Percentiles rank a stretch among this genome's conserved stretches.
Evolutionary conservation across 768 basidiomycete species (phyloP).

Genomic region (Amanita subjunquillea): DNA sequence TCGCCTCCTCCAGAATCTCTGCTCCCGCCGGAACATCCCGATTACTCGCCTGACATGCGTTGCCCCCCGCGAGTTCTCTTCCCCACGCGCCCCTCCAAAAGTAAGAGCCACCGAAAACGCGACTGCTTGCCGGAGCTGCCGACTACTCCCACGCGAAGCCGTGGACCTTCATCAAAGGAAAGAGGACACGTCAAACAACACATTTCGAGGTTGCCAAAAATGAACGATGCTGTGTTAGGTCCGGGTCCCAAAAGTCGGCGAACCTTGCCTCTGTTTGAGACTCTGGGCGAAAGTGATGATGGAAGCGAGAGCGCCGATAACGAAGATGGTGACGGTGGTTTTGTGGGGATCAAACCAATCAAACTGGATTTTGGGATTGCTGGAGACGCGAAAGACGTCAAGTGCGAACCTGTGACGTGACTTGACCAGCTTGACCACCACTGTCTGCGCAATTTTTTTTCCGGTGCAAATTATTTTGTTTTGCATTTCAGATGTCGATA

Average conservation of each 20-base stretch:
- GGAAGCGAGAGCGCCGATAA: background rate
- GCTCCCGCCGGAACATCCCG: conserved; percentile 53
- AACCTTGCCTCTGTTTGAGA: background rate
- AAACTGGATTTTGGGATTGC: conserved; percentile 1
- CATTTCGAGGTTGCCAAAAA: background rate
- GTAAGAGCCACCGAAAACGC: conserved; percentile 4
- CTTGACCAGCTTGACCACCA: too few relatives aligned
- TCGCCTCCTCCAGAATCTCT: conserved; percentile 37
- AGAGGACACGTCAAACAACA: background rate
- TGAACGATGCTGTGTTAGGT: background rate
- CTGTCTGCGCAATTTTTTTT: too few relatives aligned
- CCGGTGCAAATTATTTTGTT: too few relatives aligned
- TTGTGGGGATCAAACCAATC: background rate
- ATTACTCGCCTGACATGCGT: conserved; percentile 47
- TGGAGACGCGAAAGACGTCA: too few relatives aligned
- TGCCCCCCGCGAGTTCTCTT: conserved; percentile 54
- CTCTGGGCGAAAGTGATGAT: conserved; percentile 2
- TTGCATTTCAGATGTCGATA: too few relatives aligned
- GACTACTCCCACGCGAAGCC: background rate
- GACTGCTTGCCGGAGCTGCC: background rate
- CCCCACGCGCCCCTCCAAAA: conserved; percentile 17
- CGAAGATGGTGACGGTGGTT: background rate
- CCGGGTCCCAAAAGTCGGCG: background rate
- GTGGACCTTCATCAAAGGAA: background rate
- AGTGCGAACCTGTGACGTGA: too few relatives aligned